Conservation (phyloP, 768 basidiomycete genomes). For the Wakefieldia striispora region DNA sequence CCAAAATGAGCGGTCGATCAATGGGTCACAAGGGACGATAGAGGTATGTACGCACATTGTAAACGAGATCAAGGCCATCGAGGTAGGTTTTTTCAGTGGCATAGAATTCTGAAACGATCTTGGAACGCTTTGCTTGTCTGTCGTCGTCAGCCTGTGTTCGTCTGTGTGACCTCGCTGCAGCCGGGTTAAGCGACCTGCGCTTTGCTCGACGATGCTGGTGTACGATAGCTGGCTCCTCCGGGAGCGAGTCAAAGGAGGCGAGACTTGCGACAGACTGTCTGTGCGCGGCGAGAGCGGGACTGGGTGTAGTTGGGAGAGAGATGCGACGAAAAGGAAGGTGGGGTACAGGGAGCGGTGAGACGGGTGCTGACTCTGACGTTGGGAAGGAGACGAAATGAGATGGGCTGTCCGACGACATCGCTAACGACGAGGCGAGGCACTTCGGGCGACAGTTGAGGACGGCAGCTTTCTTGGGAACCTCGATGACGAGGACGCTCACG, state of each 20-base stretch:
- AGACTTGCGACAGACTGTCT: constrained; percentile 69
- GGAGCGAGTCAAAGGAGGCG: constrained; percentile 69
- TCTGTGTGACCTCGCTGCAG: constrained; percentile 19
- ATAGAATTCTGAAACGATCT: constrained; percentile 76
- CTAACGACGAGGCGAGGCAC: constrained; percentile 10
- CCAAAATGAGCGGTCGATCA: constrained; percentile 1
- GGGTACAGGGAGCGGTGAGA: constrained; percentile 37
- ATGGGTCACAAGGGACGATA: neutral
- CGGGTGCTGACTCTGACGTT: constrained; percentile 25
- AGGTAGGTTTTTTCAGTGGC: constrained; percentile 82
- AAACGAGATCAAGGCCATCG: constrained; percentile 78
- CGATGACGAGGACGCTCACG: neutral
- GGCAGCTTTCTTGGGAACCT: neutral
- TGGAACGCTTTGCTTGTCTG: constrained; percentile 54
- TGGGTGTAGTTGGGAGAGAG: constrained; percentile 54
- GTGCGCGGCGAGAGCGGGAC: constrained; percentile 37
- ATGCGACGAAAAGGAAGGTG: constrained; percentile 64
- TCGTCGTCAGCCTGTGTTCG: constrained; percentile 46
- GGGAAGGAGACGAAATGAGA: constrained; percentile 31
- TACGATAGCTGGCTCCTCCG: constrained; percentile 41
- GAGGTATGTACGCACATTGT: constrained; percentile 52
- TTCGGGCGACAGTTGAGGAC: constrained; percentile 10
- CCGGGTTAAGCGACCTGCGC: constrained; percentile 35
- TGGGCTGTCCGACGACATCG: constrained; percentile 17
- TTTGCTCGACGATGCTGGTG: constrained; percentile 32